Base-by-base conservation (phyloP, 2,329 filamentous ascomycete genomes). In the Calycina marina region DNA sequence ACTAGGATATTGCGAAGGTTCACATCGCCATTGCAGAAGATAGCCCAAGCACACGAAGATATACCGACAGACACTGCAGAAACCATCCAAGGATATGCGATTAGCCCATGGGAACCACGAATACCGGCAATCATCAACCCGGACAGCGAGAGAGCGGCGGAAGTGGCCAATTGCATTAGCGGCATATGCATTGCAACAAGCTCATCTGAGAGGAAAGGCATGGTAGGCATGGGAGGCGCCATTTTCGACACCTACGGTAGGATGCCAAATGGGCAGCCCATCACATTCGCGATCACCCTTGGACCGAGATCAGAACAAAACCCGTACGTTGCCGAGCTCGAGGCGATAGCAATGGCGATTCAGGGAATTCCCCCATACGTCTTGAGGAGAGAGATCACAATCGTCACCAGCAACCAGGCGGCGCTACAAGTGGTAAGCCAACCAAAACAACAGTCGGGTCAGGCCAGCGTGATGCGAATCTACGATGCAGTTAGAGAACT, bases 191-290 rank as follows among this genome's bases (percentile, higher is more conserved):
- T 31, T 24, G 18, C 30, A 12, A 31, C 10, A 31, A 31, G 30
- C 12, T 31, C 30, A 12, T 31, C 30, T 14, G 18, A 22, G 18
- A 3, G 4, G 30, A 31, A 25, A 4, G 4, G 30, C 4, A 13
- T 31, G 18, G 30, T 31, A 5, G 30, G 30, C 5, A 24, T 31
- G 30, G 20, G 1, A n/a, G 4, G 2, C 14, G 30, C 14, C 8
- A 31, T 17, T 67, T 14, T 9, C 13, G 25, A 27, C 25, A 27
- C 9, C 12, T 8, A 8, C 6, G 25, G 12, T 27, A 9, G 12
- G 6, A 27, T 27, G 25, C 25, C 12, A 27, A n/a, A n/a, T 24
- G 20, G 20, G n/a, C 20, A 8, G 20, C n/a, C 20, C 8, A n/a
- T 24, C 20, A 24, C n/a, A 24, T 24, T n/a, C 20, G n/a, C 20